Percentiles rank a stretch among this genome's conserved stretches.
phyloP scores from a whole-genome alignment of 805 yeast genomes.

The Pichia nakasei region DNA sequence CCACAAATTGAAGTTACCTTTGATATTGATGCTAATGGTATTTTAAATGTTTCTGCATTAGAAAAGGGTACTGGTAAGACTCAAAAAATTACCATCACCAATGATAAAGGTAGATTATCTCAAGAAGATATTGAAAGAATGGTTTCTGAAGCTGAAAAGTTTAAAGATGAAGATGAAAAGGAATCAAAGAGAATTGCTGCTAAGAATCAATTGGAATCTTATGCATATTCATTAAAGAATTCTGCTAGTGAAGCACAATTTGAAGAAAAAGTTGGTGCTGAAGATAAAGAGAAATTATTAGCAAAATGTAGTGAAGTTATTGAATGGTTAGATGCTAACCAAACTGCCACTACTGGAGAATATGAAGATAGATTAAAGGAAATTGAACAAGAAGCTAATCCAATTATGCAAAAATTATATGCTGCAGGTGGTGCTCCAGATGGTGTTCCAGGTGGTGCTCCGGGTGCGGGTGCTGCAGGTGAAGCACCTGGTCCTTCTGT shows the following conservation, averaged over 20 bases:
- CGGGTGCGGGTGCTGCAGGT: slow-evolving; percentile 28
- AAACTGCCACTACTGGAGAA: slow-evolving; percentile 89
- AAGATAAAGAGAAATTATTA: slow-evolving; percentile 48
- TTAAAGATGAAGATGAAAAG: slow-evolving; percentile 90
- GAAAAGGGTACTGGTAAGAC: slow-evolving; percentile 99
- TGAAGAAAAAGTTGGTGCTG: slow-evolving; percentile 31
- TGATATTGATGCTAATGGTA: slow-evolving; percentile 96
- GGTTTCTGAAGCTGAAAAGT: slow-evolving; percentile 97
- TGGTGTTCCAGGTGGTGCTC: slow-evolving; percentile 36
- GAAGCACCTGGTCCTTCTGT: slow-evolving; percentile 57
- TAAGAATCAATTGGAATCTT: slow-evolving; percentile 97
- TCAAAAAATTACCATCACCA: slow-evolving; percentile 94
- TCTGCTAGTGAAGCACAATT: slow-evolving; percentile 95
- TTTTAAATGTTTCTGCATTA: slow-evolving; percentile 89
- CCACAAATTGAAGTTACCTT: slow-evolving; percentile 97
- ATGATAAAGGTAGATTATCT: slow-evolving; percentile 97
- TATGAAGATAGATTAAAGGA: slow-evolving; percentile 91
- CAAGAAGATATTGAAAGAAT: slow-evolving; percentile 96
- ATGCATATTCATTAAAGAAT: slow-evolving; percentile 90
- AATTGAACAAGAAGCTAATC: slow-evolving; percentile 90
- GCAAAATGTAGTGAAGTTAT: slow-evolving; percentile 72
- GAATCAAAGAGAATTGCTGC: slow-evolving; percentile 99
- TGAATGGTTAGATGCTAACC: slow-evolving; percentile 88
- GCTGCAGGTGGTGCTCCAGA: slow-evolving; percentile 84
- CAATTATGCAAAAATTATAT: slow-evolving; percentile 94